Base-by-base conservation (phyloP, 169 alveolate species). In the Pseudocohnilembus persalinus region DNA sequence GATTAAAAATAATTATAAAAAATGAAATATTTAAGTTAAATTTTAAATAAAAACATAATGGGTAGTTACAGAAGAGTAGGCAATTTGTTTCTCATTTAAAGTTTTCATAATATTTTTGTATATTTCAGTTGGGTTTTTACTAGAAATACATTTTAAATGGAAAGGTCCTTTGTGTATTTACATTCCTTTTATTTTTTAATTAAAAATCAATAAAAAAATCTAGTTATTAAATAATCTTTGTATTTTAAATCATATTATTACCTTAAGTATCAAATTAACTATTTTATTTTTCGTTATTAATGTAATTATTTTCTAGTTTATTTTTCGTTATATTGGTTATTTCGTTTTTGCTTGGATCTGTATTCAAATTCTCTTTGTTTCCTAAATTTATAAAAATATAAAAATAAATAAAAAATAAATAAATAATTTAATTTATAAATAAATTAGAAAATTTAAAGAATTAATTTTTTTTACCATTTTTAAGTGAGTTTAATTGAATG, bases 101-200 rank as follows among this genome's bases (percentile, higher is more conserved):
- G 49, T 64, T 28, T 79, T 79, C 1, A 49, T 79, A 1, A 86
- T 30, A 6, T 86, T 86, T 34, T 81, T 49, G 29, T 80, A 49
- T 31, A 86, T 33, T 27, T 16, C n/a, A 68, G 74, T 74, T 0
- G 93, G 94, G 31, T 92, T 93, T 79, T 84, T 85, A 31, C 82
- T 83, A 4, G 96, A 88, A 29, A 90, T 35, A 74, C 94, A 89
- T 32, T 88, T 88, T 0, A 92, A 81, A 76, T 91, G 81, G 78
- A 92, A 90, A 0, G 96, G 92, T 0, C 94, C 96, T 64, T 83
- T 90, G 73, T 85, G 88, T 11, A 87, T 72, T 83, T 88, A 83
- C 88, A 92, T 91, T 16, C 92, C 94, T 29, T 76, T 86, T 34
- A 29, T 68, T 31, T 33, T 31, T 20, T 20, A 64, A 64, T 20